Evolutionary conservation across 441 rosid genomes (phyloP), one percentile per base, ranked within the genome.

Genomic region (Cnidoscolus chayamansa): DNA sequence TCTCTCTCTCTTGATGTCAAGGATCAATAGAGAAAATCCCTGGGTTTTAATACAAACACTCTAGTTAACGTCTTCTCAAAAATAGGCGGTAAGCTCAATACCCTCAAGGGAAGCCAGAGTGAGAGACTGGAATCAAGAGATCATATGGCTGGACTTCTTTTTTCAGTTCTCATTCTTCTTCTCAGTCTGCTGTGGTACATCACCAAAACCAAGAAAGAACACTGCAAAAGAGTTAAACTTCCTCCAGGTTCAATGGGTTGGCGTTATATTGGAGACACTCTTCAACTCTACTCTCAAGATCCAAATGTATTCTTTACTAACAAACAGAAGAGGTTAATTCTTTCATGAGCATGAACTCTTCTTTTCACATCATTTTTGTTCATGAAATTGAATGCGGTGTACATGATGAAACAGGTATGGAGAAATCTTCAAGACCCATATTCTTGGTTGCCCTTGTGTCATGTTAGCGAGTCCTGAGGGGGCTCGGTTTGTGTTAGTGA

Each of bases 231-330:
- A 72, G 72, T 76, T 70, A 75, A 84, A 79, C 97, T 91, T 68
- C 97, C 97, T 79, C 97, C 98, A 0, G 98, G 98, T 67, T 89
- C 97, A 79, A 83, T 92, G 97, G 98, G 98, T 2, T 90, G 89
- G 88, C 95, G 97, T 74, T 83, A 83, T 77, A 78, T 90, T 61
- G 98, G 98, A 55, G 97, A 94, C 75, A 94, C 98, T 31, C 89
- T 91, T 40, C 95, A 88, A 76, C 96, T 91, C 78, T 93, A 93
- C 77, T 89, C 97, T 66, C 88, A 87, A 76, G 91, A 94, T 85
- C 98, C 97, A 15, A 90, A 86, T 79, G 78, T 88, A 4, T 90
- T 94, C 89, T 90, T 92, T 58, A 72, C 86, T 5, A 32, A 88
- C 71, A 94, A 89, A 82, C 97, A 90, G 74, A 87, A 70, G 78